A percentile compares a stretch with the other conserved stretches of the same genome.
phyloP scores from a whole-genome alignment of 2,329 filamentous ascomycete species.

The Calonectria montana region DNA sequence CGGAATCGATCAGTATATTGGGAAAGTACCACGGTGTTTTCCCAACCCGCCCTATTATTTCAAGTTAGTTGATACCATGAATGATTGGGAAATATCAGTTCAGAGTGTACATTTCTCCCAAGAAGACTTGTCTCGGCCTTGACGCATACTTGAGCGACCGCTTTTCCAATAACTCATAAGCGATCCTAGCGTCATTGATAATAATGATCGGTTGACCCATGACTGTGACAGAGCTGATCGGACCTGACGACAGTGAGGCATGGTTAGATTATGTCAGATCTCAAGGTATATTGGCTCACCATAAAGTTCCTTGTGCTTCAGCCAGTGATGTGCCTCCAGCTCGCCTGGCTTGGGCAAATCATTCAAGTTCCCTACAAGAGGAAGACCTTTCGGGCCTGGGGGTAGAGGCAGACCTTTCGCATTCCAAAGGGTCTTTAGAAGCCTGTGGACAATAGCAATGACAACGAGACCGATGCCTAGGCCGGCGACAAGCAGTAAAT shows the following conservation, averaged over 20 bases:
- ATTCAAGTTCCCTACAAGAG: conserved; percentile 27
- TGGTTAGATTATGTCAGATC: background rate
- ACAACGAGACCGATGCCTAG: background rate
- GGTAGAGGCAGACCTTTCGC: conserved; percentile 9
- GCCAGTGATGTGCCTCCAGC: conserved; percentile 32
- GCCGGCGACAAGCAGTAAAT: background rate
- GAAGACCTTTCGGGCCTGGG: conserved; percentile 31
- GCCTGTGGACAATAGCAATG: background rate
- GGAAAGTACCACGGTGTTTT: conserved; percentile 47
- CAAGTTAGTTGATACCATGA: background rate
- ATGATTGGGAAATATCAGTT: rapidly evolving
- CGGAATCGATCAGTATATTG: conserved; percentile 52
- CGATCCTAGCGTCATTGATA: conserved; percentile 50
- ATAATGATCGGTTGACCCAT: conserved; percentile 55
- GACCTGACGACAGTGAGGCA: conserved; percentile 52
- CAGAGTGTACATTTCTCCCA: conserved; percentile 26
- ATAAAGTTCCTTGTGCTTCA: conserved; percentile 32
- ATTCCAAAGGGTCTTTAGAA: background rate
- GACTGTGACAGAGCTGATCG: conserved; percentile 49
- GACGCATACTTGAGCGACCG: conserved; percentile 25
- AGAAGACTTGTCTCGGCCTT: conserved; percentile 28
- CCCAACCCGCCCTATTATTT: conserved; percentile 34
- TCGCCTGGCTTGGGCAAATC: conserved; percentile 23
- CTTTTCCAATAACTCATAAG: conserved; percentile 50
- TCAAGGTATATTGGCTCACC: background rate